Percentiles rank a stretch among this genome's conserved stretches.
These are phyloP conservation scores for Candida germanica DNA, from an alignment of 805 yeast species.

Conservation along the genomic window DNA sequence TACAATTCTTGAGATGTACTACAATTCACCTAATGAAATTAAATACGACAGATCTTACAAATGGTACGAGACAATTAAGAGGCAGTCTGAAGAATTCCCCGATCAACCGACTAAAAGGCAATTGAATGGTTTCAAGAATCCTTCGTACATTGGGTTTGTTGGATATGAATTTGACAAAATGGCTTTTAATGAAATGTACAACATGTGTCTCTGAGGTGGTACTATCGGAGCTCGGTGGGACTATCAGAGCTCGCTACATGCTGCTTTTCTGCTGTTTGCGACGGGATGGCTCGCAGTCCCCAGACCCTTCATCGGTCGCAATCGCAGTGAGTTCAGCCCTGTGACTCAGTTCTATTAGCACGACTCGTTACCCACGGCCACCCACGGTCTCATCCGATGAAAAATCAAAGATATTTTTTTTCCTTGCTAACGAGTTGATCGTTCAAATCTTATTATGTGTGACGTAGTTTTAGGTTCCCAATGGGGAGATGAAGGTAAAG, in stretches of 20 bases:
- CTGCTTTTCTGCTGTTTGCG: too few species aligned
- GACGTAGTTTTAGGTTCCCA: constrained; percentile 97
- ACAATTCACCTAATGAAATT: constrained; percentile 18
- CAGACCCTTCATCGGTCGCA: neutral
- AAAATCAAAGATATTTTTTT: too few species aligned
- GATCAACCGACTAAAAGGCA: constrained; percentile 7
- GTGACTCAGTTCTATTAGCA: neutral
- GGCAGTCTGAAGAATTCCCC: constrained; percentile 4
- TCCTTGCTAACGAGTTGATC: too few species aligned
- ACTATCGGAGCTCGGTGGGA: too few species aligned
- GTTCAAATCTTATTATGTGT: constrained; percentile 47
- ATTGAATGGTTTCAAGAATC: neutral
- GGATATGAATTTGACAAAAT: constrained; percentile 24
- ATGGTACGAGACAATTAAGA: constrained; percentile 20
- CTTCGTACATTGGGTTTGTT: constrained; percentile 18
- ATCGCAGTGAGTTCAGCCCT: too few species aligned
- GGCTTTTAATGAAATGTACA: constrained; percentile 26
- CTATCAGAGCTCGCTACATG: too few species aligned
- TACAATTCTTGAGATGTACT: constrained; percentile 24
- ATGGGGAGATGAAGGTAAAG: constrained; percentile 99
- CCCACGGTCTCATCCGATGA: too few species aligned
- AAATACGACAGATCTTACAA: constrained; percentile 23
- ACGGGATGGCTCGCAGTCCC: neutral
- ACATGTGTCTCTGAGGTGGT: constrained; percentile 25
- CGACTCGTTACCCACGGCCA: too few species aligned